Conservation (phyloP, 306 rosid species). For the Medicago lupulina region DNA sequence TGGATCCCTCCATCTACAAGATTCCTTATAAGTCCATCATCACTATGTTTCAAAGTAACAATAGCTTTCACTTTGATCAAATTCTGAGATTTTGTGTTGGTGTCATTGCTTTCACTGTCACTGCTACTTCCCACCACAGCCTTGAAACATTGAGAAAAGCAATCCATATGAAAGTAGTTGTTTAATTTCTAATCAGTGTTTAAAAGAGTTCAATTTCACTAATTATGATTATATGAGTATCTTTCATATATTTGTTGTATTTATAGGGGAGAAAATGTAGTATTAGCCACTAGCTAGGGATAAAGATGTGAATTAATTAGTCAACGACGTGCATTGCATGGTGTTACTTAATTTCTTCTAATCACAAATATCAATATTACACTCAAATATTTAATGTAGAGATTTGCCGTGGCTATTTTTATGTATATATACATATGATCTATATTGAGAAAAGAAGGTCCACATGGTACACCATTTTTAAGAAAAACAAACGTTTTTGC, state of each 20-base stretch:
- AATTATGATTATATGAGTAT: neutral
- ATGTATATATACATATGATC: neutral
- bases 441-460: neutral
- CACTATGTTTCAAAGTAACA: constrained; percentile 36
- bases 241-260: neutral
- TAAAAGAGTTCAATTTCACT: neutral
- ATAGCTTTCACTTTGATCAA: constrained; percentile 40
- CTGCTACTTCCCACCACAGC: neutral
- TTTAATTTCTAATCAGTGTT: neutral
- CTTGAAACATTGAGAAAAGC: neutral
- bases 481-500: neutral
- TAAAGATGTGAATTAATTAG: neutral
- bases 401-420: neutral
- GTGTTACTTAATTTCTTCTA: neutral
- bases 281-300: neutral
- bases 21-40: constrained; percentile 1
- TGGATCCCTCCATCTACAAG: constrained; percentile 25
- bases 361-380: neutral
- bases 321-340: constrained; percentile 7
- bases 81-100: constrained; percentile 20
- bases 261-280: neutral
- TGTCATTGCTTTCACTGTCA: neutral
- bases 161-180: neutral
- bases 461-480: neutral
- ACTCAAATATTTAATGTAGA: neutral